Evolutionary conservation across 352 stramenopile species (phyloP), one percentile per base, ranked within the genome.

Genomic region (Phytophthora fragariae): DNA sequence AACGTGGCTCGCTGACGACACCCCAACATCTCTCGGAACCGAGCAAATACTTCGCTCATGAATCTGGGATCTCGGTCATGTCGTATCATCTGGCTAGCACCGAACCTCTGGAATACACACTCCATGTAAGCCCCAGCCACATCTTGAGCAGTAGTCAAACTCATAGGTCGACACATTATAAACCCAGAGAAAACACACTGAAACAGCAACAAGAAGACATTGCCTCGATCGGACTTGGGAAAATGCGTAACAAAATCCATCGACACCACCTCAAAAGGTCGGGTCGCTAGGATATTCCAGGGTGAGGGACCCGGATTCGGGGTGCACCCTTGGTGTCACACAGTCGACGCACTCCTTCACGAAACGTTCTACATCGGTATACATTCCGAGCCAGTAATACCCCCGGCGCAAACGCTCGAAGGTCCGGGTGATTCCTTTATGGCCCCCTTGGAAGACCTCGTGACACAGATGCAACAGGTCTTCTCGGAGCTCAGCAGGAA

Each of bases 201-300:
- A 27, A 27, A 27, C 24, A 27, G 24, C 24, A 27, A 27, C 24
- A 27, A 27, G 24, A 27, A 27, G 24, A 27, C 24, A 27, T 61
- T 71, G 2, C 61, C 62, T 8, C 47, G 21, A 7, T 17, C 15
- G 1, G 50, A 60, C 35, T 33, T n/a, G 8, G 62, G 57, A 7
- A 72, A 10, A 21, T 56, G 52, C 6, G 58, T 72, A 10, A 68
- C 47, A 17, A 67, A 76, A 29, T 72, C 63, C 69, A 65, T 75
- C 14, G 61, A 66, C 2, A 75, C 52, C 0, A 65, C 29, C 21
- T 70, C 41, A 37, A 75, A 66, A 15, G 65, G 57, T 11, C 49
- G 21, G 2, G 57, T 66, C 0, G 56, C 27, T 2, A 62, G 10
- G 1, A 72, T 55, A 17, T 72, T 72, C 14, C 65, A 27, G 1